phyloP scores from a whole-genome alignment of 768 basidiomycete species.

The Tylopilus plumbeoviolaceoides region DNA sequence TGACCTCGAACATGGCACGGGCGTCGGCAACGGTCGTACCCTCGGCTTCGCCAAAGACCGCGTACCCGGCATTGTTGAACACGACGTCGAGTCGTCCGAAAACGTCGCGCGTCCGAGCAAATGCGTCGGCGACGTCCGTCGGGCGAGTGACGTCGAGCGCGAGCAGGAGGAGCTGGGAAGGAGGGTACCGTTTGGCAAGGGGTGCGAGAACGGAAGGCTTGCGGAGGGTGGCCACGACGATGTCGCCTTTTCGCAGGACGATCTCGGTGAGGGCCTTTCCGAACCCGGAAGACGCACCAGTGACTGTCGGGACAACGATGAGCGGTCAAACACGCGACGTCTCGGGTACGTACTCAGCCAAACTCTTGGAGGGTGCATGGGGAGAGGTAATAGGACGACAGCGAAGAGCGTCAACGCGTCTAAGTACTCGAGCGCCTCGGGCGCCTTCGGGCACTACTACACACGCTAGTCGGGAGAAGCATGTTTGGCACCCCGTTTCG shows the following conservation, averaged over 20 bases:
- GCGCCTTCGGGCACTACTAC: no score
- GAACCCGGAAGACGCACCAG: constrained; percentile 29
- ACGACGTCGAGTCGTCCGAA: constrained; percentile 41
- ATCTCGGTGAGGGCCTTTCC: no score
- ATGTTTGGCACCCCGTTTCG: no score
- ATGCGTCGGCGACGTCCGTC: constrained; percentile 22
- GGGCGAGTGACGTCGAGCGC: constrained; percentile 36
- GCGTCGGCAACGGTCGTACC: constrained; percentile 28
- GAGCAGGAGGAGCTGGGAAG: constrained; percentile 29
- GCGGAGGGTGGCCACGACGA: constrained; percentile 31
- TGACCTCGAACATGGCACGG: constrained; percentile 33
- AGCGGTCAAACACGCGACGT: neutral
- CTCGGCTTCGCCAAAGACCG: constrained; percentile 32
- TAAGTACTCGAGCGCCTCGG: no score
- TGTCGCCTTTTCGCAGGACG: constrained; percentile 19
- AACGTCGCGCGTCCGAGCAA: constrained; percentile 25
- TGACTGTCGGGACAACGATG: neutral
- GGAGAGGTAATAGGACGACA: neutral
- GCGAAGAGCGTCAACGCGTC: no score
- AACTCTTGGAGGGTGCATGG: neutral
- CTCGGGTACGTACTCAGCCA: constrained; percentile 2
- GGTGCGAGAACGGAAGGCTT: constrained; percentile 26
- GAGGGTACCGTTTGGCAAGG: constrained; percentile 23
- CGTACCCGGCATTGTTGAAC: constrained; percentile 28
- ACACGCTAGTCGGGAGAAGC: no score